A percentile compares a stretch with the other conserved stretches of the same genome.
phyloP scores from a whole-genome alignment of 2,329 filamentous ascomycete genomes.

The Fusarium zealandicum region DNA sequence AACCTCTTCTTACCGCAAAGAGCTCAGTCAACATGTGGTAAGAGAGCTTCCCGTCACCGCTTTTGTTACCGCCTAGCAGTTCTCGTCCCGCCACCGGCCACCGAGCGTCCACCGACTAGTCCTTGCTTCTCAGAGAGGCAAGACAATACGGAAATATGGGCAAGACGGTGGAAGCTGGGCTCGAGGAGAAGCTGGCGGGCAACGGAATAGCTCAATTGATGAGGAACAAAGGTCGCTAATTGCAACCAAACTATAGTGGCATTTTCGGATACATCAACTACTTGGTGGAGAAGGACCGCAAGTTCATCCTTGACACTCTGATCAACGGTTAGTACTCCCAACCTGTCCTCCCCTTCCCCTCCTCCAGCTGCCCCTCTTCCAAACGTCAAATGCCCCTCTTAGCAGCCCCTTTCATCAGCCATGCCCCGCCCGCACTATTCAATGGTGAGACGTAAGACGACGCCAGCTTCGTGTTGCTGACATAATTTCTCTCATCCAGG shows the following conservation, averaged over 20 bases:
- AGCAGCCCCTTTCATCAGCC: conserved; percentile 29
- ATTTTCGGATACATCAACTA: conserved; percentile 99
- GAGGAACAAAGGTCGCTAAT: conserved; percentile 37
- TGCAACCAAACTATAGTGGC: conserved; percentile 63
- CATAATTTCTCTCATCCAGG: conserved; percentile 59
- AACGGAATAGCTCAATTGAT: conserved; percentile 30
- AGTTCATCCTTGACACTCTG: conserved; percentile 93
- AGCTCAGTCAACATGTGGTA: conserved; percentile 43
- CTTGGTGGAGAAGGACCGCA: conserved; percentile 97
- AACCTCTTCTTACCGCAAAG: conserved; percentile 24
- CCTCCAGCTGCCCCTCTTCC: conserved; percentile 22
- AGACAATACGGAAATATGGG: conserved; percentile 15
- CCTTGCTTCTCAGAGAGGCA: conserved; percentile 27
- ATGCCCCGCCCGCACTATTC: conserved; percentile 36
- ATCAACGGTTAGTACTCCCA: conserved; percentile 78
- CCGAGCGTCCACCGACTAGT: conserved; percentile 26
- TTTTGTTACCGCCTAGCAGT: conserved; percentile 18
- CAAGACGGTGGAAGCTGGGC: conserved; percentile 11
- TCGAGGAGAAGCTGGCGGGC: conserved; percentile 7
- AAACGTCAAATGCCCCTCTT: conserved; percentile 22
- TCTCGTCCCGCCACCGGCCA: conserved; percentile 3
- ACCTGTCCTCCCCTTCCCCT: conserved; percentile 18
- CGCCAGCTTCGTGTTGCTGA: conserved; percentile 42
- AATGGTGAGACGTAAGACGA: conserved; percentile 40
- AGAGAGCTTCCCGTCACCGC: conserved; percentile 33